Evolutionary conservation across 177 flowering plant genomes (phyloP), one percentile per base, ranked within the genome.

Genomic region (Vitis hybrid): DNA sequence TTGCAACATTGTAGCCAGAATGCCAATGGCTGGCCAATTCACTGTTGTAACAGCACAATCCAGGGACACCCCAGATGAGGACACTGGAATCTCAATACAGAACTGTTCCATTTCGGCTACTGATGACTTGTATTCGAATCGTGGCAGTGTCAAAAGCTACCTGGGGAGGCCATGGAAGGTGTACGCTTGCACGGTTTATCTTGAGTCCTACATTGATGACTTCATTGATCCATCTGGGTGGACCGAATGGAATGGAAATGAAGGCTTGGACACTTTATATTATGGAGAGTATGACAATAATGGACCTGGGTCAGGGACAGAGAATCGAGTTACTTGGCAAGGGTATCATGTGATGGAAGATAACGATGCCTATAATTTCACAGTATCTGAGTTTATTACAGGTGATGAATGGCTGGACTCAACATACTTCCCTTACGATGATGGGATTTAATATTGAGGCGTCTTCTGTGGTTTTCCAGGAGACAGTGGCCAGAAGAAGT

Each of bases 81-180:
- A 60, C 76, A 90, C 95, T 1, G 92, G 94, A 6, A 80, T 88
- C 24, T 87, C 92, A 0, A 80, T 90, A 3, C 91, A 90, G 64
- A 87, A 88, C 46, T 90, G 92, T 60, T 79, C 88, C 0, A 75
- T 90, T 27, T 18, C 83, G n/a, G 76, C 88, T 1, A 60, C 85
- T 0, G 82, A 84, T 0, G 92, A 90, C 3, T 72, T 90, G 59
- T 70, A 74, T 18, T n/a, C 70, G 2, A 77, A 69, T 54, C 74
- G 64, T 1, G 18, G 12, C 19, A 30, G 4, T 6, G 82, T 82
- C 1, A 82, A 80, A 65, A 86, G 85, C 66, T 91, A 83, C 63
- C 77, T 91, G 0, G 97, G 93, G 1, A 75, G 93, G 70, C 97
- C 97, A 4, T 88, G 90, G 97, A 75, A 71, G 70, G 66, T 27